Percentiles rank a stretch among this genome's conserved stretches.
Evolutionary conservation across 164 flowering plant species (phyloP).

Genomic region (Chloranthus sessilifolius): DNA sequence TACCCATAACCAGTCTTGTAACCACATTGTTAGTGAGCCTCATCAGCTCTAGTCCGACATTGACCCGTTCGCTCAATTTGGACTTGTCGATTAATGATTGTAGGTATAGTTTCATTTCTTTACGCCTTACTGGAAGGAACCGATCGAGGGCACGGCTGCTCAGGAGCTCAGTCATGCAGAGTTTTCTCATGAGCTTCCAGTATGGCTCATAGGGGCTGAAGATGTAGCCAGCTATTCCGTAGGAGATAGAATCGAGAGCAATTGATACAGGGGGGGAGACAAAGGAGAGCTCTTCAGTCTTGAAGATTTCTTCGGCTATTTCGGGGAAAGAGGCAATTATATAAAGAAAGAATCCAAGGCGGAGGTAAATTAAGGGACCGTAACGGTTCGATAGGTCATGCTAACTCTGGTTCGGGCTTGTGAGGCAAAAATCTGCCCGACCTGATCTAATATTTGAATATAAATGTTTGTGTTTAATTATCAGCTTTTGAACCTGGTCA

Average conservation of each 20-base stretch:
- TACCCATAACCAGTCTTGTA: conserved; percentile 37
- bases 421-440: no score
- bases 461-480: no score
- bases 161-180: conserved; percentile 42
- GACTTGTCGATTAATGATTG: conserved; percentile 11
- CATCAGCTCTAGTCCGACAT: conserved; percentile 32
- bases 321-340: conserved; percentile 42
- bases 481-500: no score
- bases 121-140: conserved; percentile 20
- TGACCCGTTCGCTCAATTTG: conserved; percentile 17
- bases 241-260: conserved; percentile 30
- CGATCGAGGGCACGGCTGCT: conserved; percentile 27
- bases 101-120: conserved; percentile 28
- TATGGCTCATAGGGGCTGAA: conserved; percentile 55
- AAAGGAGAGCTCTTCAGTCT: conserved; percentile 42
- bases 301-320: conserved; percentile 40
- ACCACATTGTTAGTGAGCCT: conserved; percentile 41
- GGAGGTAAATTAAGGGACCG: conserved; percentile 48
- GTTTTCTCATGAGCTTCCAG: conserved; percentile 56
- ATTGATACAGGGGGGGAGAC: conserved; percentile 21
- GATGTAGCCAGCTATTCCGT: conserved; percentile 32
- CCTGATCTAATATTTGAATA: no score
- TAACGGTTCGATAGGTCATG: conserved; percentile 29
- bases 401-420: conserved; percentile 34
- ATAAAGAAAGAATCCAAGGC: conserved; percentile 40